Conservation (phyloP, 257 asterid genomes). For the Solanum peruvianum region DNA sequence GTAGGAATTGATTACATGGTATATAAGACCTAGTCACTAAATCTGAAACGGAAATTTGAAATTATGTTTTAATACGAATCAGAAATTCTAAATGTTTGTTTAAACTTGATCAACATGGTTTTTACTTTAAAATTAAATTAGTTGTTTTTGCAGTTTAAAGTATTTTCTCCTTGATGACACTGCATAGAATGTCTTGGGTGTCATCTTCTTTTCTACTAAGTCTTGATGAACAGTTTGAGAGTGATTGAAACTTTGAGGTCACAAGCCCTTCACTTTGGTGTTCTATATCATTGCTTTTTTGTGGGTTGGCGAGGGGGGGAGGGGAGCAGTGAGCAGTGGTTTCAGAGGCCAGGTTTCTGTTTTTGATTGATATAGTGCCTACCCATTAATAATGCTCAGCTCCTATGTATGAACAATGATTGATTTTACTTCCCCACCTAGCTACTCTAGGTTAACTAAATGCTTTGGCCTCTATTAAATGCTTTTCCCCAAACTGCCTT, state of each 20-base stretch:
- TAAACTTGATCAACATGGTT: background rate
- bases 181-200: background rate
- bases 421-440: too few species aligned
- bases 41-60: background rate
- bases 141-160: background rate
- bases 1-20: background rate
- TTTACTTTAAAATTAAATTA: background rate
- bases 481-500: background rate
- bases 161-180: background rate
- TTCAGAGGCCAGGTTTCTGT: background rate
- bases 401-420: background rate
- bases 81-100: background rate
- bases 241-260: background rate
- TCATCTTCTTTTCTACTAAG: background rate
- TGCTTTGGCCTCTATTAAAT: background rate
- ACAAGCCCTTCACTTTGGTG: background rate
- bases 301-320: background rate
- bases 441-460: background rate
- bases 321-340: background rate
- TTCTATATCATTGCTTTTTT: background rate
- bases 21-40: background rate
- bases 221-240: background rate
- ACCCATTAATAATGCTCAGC: background rate
- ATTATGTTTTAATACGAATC: background rate
- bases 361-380: background rate